These are phyloP conservation scores for Diaporthe citrichinensis DNA, from an alignment of 2,329 filamentous ascomycete genomes.

Conservation along the genomic window DNA sequence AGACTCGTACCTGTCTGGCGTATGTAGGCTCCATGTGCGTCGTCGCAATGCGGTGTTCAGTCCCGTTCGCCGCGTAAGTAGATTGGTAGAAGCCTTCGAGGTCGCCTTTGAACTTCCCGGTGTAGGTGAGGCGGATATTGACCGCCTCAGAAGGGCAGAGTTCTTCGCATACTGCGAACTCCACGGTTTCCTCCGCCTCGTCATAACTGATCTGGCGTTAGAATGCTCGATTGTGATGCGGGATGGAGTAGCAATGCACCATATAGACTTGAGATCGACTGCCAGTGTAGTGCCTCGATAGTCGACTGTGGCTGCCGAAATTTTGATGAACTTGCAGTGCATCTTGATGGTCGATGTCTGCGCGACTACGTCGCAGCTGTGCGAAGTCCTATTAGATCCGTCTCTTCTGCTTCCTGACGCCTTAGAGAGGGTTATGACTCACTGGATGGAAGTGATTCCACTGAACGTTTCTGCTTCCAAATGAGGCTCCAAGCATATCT, in stretches of 20 bases:
- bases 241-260: neutral
- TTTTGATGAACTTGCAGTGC: neutral
- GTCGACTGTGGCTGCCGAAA: neutral
- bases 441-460: neutral
- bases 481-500: neutral
- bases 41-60: constrained; percentile 82
- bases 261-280: neutral
- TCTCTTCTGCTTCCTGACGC: neutral
- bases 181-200: neutral
- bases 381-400: neutral
- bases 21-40: constrained; percentile 76
- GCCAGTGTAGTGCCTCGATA: neutral
- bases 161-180: neutral
- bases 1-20: constrained; percentile 57
- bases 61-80: constrained; percentile 85
- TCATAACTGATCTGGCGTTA: neutral
- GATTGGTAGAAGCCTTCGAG: constrained; percentile 95
- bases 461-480: neutral
- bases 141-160: constrained; percentile 53
- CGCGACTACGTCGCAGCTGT: neutral
- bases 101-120: constrained; percentile 87
- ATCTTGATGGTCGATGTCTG: neutral
- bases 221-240: neutral
- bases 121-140: constrained; percentile 73
- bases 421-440: neutral